Evolutionary conservation across 805 yeast genomes (phyloP).

Genomic region (Candida orba): DNA sequence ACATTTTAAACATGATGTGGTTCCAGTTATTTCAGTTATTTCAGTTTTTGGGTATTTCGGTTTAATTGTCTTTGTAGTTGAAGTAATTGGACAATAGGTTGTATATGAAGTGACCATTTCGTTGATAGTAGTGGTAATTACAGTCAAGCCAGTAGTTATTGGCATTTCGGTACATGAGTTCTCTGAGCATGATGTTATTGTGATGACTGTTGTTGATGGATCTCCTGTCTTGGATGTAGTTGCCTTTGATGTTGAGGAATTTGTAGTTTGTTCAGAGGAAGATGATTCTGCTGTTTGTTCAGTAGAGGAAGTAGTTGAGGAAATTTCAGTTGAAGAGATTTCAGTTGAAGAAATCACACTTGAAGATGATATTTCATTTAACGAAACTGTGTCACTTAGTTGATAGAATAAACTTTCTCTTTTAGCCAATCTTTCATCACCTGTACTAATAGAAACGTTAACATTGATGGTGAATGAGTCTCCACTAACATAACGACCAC

Average conservation of each 20-base stretch:
- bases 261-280: too few species aligned
- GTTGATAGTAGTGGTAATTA: conserved; percentile 24
- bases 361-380: not conserved
- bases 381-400: conserved; percentile 5
- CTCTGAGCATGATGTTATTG: conserved; percentile 24
- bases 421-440: conserved; percentile 7
- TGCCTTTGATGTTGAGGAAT: not conserved
- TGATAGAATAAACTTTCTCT: conserved; percentile 4
- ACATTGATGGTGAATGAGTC: conserved; percentile 1
- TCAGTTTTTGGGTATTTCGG: not conserved
- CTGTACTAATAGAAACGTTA: conserved; percentile 6
- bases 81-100: conserved; percentile 13
- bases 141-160: conserved; percentile 23
- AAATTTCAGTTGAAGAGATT: not conserved
- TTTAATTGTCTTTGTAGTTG: conserved; percentile 1
- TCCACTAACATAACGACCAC: conserved; percentile 3
- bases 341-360: not conserved
- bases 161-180: conserved; percentile 23
- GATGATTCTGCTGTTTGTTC: too few species aligned
- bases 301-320: not conserved
- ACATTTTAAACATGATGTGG: not conserved
- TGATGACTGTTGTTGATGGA: conserved; percentile 5
- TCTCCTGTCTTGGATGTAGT: not conserved
- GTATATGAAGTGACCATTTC: conserved; percentile 27
- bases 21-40: too few species aligned